Conservation (phyloP, 2,329 filamentous ascomycete genomes). For the Westerdykella sp. region DNA sequence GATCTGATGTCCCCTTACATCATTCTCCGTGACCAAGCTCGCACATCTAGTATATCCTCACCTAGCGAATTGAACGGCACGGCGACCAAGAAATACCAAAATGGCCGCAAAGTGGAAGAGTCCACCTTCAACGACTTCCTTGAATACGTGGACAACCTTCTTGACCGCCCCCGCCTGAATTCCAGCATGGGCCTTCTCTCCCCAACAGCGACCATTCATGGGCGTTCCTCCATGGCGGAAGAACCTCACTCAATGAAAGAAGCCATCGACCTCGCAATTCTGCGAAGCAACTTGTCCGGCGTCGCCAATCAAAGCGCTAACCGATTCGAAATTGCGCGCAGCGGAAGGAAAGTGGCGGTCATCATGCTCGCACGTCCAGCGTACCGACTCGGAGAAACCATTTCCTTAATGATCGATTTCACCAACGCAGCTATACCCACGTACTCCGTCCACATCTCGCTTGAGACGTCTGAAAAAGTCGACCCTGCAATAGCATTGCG, state of each 20-base stretch:
- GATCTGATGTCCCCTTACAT: constrained; percentile 94
- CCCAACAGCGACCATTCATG: constrained; percentile 55
- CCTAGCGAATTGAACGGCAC: constrained; percentile 9
- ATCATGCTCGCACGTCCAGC: constrained; percentile 83
- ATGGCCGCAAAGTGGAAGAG: constrained; percentile 39
- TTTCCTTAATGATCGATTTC: constrained; percentile 82
- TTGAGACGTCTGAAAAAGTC: constrained; percentile 83
- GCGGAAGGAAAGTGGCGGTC: constrained; percentile 84
- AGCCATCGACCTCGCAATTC: constrained; percentile 83
- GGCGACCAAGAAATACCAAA: constrained; percentile 13
- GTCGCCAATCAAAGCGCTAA: constrained; percentile 76
- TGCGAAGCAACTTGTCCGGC: constrained; percentile 56
- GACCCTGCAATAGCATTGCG: constrained; percentile 74
- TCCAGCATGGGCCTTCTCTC: constrained; percentile 57
- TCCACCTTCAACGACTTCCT: constrained; percentile 31
- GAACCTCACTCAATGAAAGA: constrained; percentile 65
- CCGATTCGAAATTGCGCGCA: constrained; percentile 88
- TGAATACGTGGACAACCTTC: constrained; percentile 44
- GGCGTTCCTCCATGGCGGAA: constrained; percentile 50
- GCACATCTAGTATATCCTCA: constrained; percentile 36
- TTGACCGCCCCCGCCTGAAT: constrained; percentile 31
- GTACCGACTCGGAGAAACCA: constrained; percentile 81
- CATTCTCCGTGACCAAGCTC: constrained; percentile 75
- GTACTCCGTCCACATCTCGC: constrained; percentile 74
- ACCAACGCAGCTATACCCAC: constrained; percentile 68